phyloP scores from a whole-genome alignment of 345 rosid species.

The sweet orange (Citrus sinensis) region DNA sequence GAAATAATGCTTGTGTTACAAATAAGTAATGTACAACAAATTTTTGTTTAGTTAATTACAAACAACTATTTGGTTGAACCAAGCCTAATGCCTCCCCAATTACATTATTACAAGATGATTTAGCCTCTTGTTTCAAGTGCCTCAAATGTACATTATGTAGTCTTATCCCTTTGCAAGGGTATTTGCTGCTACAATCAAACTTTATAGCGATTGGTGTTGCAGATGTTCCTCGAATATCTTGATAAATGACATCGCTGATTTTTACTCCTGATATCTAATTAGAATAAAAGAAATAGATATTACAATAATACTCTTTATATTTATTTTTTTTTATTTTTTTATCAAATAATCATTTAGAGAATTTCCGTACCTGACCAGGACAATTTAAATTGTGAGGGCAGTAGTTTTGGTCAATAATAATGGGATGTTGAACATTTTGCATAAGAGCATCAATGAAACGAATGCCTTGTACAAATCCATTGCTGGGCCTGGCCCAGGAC shows the following conservation, averaged over 20 bases:
- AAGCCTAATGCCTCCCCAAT: conserved; percentile 21
- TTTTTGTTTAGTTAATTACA: neutral
- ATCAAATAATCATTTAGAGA: no score
- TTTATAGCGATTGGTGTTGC: conserved; percentile 35
- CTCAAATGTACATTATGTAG: conserved; percentile 29
- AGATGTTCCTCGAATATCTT: conserved; percentile 37
- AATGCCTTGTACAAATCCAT: conserved; percentile 46
- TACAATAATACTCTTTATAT: no score
- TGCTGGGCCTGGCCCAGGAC: conserved; percentile 65
- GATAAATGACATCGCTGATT: conserved; percentile 30
- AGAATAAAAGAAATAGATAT: no score
- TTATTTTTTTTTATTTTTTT: no score
- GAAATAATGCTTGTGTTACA: neutral
- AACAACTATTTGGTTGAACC: conserved; percentile 31
- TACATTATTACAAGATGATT: conserved; percentile 35
- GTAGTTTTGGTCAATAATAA: conserved; percentile 57
- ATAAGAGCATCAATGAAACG: conserved; percentile 38
- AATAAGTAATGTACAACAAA: neutral
- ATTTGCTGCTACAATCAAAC: conserved; percentile 33
- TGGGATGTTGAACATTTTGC: conserved; percentile 45
- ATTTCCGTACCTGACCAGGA: conserved; percentile 21
- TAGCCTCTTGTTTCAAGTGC: conserved; percentile 21
- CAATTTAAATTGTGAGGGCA: conserved; percentile 50
- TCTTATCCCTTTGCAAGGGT: conserved; percentile 32
- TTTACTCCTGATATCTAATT: conserved; percentile 29